Percentiles rank a stretch among this genome's conserved stretches.
These are phyloP conservation scores for Nemania abortiva DNA, from an alignment of 2,329 filamentous ascomycete genomes.

Conservation along the genomic window DNA sequence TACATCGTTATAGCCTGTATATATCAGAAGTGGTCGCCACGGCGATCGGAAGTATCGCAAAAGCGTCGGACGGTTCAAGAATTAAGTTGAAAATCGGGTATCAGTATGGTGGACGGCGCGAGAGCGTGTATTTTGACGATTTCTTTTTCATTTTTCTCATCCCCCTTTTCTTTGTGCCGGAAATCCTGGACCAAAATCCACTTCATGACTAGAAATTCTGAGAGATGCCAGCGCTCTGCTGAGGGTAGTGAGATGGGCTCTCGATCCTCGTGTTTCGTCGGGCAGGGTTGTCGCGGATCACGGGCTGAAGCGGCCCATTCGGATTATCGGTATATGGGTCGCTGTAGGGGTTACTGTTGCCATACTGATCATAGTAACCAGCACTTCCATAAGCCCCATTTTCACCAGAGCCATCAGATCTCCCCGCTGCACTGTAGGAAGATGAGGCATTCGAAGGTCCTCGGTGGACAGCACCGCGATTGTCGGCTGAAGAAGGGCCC, in stretches of 20 bases:
- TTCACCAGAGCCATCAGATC: slow-evolving; percentile 76
- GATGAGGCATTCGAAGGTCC: slow-evolving; percentile 97
- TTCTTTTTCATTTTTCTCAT: slow-evolving; percentile 13
- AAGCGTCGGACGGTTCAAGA: slow-evolving; percentile 11
- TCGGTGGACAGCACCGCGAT: slow-evolving; percentile 77
- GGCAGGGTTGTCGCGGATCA: slow-evolving; percentile 93
- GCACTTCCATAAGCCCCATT: slow-evolving; percentile 62
- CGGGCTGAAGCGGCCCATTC: slow-evolving; percentile 69
- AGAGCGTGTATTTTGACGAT: slow-evolving; percentile 13
- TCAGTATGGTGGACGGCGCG: slow-evolving; percentile 28
- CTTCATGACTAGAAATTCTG: slow-evolving; percentile 82
- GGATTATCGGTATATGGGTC: slow-evolving; percentile 68
- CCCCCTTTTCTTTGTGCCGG: background rate
- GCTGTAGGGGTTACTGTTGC: slow-evolving; percentile 67
- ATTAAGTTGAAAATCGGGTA: slow-evolving; percentile 33
- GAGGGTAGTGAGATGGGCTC: slow-evolving; percentile 87
- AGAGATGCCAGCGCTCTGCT: slow-evolving; percentile 93
- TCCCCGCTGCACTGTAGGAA: slow-evolving; percentile 85
- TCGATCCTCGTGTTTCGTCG: slow-evolving; percentile 95
- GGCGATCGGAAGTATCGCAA: slow-evolving; percentile 5
- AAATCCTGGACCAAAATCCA: background rate
- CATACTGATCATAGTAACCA: slow-evolving; percentile 71
- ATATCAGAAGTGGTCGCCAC: slow-evolving; percentile 9
- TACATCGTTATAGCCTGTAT: slow-evolving; percentile 10
- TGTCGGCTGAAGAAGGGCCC: slow-evolving; percentile 76